Base-by-base conservation (phyloP, 2,329 filamentous ascomycete genomes). In the Phaeomoniella chlamydospora region DNA sequence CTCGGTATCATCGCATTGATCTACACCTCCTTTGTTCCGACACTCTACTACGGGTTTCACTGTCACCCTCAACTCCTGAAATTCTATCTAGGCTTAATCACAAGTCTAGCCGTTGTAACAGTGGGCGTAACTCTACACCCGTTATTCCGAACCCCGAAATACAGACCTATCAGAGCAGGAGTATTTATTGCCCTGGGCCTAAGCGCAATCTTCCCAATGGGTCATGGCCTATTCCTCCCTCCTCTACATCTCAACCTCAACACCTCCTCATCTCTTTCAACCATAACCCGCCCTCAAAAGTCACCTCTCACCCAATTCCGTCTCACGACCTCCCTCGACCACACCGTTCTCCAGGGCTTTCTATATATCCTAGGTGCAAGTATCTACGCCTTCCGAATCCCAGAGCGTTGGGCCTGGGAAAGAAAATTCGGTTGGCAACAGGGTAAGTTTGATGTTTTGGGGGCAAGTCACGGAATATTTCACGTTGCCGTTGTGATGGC, bases 401-500 rank as follows among this genome's bases (percentile, higher is more conserved):
- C 19, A 11, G 11, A 16, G 6, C 6, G 10, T 9, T 37, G 33
- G 5, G n/a, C n/a, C 13, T 4, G 15, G 4, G 10, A 17, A 9
- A n/a, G 15, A 3, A 29, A 15, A 42, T 35, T 13, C 15, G 4
- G 32, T 38, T 81, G 76, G 67, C 71, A 64, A 31, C 90, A 88
- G 0, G 83, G 85, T 1, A 65, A 57, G 5, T 94, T 88, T 51
- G 90, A 98, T 58, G 82, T 94, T 35, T 82, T 82, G 72, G 88
- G 90, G 26, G 86, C 78, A 53, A 94, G 85, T 14, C 90, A 98
- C 58, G 90, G 98, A 61, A 80, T 98, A 44, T 98, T 98, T 56
- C 90, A 98, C 61, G 64, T 93, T 29, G 70, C 90, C 43, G 87
- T 98, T 17, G 65, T 96, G 12, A 57, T 86, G 41, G 90, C 90